Evolutionary conservation across 1,139 yeast species (phyloP).

Genomic region (Sugiyamaella xylanicola): DNA sequence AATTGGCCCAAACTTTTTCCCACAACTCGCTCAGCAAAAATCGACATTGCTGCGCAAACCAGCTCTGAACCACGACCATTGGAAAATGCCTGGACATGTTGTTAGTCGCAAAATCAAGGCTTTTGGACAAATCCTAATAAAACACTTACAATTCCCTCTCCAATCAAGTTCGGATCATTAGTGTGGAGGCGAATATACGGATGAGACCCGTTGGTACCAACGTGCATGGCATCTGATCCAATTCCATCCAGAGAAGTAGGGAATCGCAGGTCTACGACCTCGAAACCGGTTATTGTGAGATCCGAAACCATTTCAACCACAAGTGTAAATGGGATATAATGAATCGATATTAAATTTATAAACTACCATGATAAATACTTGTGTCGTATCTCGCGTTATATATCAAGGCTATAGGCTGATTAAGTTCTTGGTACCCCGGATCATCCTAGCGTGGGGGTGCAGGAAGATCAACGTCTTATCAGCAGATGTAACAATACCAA

Average conservation of each 20-base stretch:
- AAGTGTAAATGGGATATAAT: no score
- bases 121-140: no score
- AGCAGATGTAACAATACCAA: not conserved
- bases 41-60: constrained; percentile 33
- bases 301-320: constrained; percentile 20
- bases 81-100: constrained; percentile 30
- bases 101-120: not conserved
- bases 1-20: constrained; percentile 37
- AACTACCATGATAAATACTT: no score
- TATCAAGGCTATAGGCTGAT: not conserved
- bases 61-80: constrained; percentile 38
- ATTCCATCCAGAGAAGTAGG: constrained; percentile 43
- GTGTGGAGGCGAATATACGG: constrained; percentile 34
- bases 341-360: no score
- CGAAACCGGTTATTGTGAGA: constrained; percentile 36
- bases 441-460: constrained; percentile 1
- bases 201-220: constrained; percentile 42
- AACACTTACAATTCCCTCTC: constrained; percentile 36
- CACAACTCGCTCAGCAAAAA: constrained; percentile 33
- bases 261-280: constrained; percentile 40
- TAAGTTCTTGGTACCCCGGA: not conserved
- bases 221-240: constrained; percentile 46
- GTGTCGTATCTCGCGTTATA: not conserved
- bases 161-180: constrained; percentile 29
- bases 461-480: not conserved